Conservation (phyloP, 768 basidiomycete species). For the Scleroderma bovista region DNA sequence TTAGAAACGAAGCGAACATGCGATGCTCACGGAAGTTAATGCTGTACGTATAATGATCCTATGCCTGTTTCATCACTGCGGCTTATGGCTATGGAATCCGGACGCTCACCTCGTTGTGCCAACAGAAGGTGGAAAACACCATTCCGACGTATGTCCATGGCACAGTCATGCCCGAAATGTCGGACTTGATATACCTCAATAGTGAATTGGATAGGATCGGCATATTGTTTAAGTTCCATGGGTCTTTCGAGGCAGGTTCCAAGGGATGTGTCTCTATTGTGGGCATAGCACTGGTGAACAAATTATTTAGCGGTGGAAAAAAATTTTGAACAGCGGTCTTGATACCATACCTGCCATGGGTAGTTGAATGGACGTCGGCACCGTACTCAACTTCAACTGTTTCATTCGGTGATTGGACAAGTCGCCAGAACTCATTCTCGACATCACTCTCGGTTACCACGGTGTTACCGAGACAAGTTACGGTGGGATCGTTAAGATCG, state of each 20-base stretch:
- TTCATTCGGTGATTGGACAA: slow-evolving; percentile 84
- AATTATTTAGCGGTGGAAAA: slow-evolving; percentile 21
- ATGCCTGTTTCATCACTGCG: slow-evolving; percentile 19
- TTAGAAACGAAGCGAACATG: slow-evolving; percentile 12
- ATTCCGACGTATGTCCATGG: slow-evolving; percentile 99
- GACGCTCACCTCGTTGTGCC: slow-evolving; percentile 88
- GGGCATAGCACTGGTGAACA: slow-evolving; percentile 74
- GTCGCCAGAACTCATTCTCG: slow-evolving; percentile 94
- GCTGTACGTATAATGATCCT: slow-evolving; percentile 98
- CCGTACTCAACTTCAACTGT: slow-evolving; percentile 99
- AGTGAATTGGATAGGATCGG: slow-evolving; percentile 91
- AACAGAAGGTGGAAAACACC: slow-evolving; percentile 98
- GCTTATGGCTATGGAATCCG: slow-evolving; percentile 13
- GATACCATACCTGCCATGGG: slow-evolving; percentile 83
- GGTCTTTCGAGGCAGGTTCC: slow-evolving; percentile 80
- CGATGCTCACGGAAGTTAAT: slow-evolving; percentile 78
- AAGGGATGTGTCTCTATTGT: slow-evolving; percentile 91
- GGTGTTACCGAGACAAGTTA: slow-evolving; percentile 52
- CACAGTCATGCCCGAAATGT: slow-evolving; percentile 99
- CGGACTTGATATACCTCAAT: slow-evolving; percentile 94
- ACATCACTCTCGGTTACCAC: slow-evolving; percentile 85
- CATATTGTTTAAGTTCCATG: slow-evolving; percentile 98
- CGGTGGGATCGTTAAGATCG: slow-evolving; percentile 44
- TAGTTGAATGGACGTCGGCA: slow-evolving; percentile 97
- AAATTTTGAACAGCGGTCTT: slow-evolving; percentile 7